Evolutionary conservation across 2,329 filamentous ascomycete genomes (phyloP).

Genomic region (Zarea fungicola): DNA sequence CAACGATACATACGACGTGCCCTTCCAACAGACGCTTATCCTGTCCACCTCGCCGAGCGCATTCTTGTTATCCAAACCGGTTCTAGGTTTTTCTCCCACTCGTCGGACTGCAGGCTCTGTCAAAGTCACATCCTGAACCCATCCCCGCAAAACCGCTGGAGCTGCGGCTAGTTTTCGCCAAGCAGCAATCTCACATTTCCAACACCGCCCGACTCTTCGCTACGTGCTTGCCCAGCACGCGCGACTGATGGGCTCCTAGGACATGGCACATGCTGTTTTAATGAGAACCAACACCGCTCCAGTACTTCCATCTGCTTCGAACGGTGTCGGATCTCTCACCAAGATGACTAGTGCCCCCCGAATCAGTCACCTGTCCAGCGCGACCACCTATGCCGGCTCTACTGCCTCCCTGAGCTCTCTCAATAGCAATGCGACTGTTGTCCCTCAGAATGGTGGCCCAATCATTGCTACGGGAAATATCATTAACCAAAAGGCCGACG

Average conservation of each 20-base stretch:
- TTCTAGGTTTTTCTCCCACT: too few relatives aligned
- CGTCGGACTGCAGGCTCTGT: too few relatives aligned
- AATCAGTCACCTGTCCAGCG: conserved; percentile 58
- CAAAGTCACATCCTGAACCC: too few relatives aligned
- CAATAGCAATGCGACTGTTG: conserved; percentile 37
- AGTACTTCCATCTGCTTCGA: conserved; percentile 45
- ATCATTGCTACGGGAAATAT: conserved; percentile 83
- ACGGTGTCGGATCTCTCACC: conserved; percentile 40
- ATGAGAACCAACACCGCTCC: conserved; percentile 55
- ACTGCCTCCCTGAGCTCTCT: conserved; percentile 48
- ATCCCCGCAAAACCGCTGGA: not conserved
- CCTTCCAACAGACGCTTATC: not conserved
- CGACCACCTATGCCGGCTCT: conserved; percentile 50
- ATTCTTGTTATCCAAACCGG: too few relatives aligned
- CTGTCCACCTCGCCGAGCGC: not conserved
- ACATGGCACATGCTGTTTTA: conserved; percentile 56
- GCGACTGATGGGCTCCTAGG: conserved; percentile 39
- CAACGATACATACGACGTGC: too few relatives aligned
- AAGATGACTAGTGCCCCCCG: conserved; percentile 50
- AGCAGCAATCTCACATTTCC: not conserved
- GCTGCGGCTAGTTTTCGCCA: not conserved
- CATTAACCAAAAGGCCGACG: conserved; percentile 94
- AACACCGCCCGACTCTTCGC: conserved; percentile 5
- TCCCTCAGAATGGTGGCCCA: conserved; percentile 48
- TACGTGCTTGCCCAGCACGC: conserved; percentile 4